Evolutionary conservation across 257 asterid genomes (phyloP), one percentile per base, ranked within the genome.

Genomic region (Solanum verrucosum): DNA sequence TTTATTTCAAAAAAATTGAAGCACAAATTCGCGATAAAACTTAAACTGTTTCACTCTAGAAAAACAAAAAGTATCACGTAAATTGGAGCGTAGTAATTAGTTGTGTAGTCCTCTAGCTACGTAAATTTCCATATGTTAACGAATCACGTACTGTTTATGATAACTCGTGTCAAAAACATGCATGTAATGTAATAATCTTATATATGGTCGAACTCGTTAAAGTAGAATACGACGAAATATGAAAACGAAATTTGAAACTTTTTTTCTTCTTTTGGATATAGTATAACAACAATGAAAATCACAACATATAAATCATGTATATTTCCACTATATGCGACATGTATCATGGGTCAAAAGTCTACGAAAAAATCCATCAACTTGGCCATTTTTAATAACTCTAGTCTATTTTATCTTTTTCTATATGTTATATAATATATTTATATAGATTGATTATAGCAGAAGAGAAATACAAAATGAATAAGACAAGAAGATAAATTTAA

Each of bases 401-500:
- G 63, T 52, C 63, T 52, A 52, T 52, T 52, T 5, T 52, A 6
- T 52, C n/a, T 52, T 52, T 18, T 16, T 52, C 63, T 18, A 52
- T 6, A 52, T 52, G n/a, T 52, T 16, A 52, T 52, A 6, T 52
- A 52, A 52, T 52, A 16, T 52, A 16, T 52, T 14, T 42, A 4
- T 79, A 7, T 9, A 42, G 37, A 42, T 56, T 56, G 60, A 49
- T 2, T 7, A 49, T 5, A 49, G 60, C 5, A 79, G 60, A 40
- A 75, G 83, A 75, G 35, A 44, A 79, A 6, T 81, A 29, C 68
- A 81, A 81, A 81, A 46, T 27, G 38, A 44, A 79, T 15, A 79
- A 81, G 85, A 81, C 85, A 27, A 81, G 9, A 29, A 46, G 85
- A 81, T 81, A 81, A 81, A 29, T 16, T 63, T 16, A 81, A 46